Evolutionary conservation across 108 stramenopile species (phyloP).

Genomic region (Stephanodiscus triporus): DNA sequence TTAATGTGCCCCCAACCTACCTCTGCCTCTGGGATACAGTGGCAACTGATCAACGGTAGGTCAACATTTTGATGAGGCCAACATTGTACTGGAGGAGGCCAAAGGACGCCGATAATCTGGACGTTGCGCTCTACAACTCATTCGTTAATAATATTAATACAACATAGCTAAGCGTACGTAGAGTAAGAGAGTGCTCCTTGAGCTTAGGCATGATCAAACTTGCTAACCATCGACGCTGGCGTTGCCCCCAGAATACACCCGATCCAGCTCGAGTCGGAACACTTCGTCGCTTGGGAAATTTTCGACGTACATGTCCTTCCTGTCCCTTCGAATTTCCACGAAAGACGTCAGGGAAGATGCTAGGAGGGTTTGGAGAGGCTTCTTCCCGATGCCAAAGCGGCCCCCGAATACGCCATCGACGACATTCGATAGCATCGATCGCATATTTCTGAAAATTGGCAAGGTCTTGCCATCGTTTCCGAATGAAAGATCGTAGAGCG

Average conservation of each 20-base stretch:
- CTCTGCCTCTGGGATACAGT: not conserved
- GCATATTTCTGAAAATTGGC: conserved; percentile 39
- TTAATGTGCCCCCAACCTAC: no score
- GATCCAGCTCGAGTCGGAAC: conserved; percentile 25
- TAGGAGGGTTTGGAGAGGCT: conserved; percentile 65
- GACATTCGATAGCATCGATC: conserved; percentile 28
- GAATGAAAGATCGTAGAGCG: conserved; percentile 80
- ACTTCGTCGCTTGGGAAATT: conserved; percentile 54
- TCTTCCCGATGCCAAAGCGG: conserved; percentile 66
- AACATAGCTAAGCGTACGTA: no score
- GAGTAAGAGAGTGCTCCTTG: no score
- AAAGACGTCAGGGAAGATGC: conserved; percentile 63
- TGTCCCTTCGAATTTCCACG: conserved; percentile 57
- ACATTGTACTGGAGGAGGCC: conserved; percentile 7
- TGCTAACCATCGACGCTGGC: not conserved
- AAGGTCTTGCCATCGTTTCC: conserved; percentile 48
- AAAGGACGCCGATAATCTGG: conserved; percentile 38
- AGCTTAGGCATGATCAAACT: no score
- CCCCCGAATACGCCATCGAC: conserved; percentile 68
- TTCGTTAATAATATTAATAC: not conserved
- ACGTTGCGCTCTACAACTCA: conserved; percentile 3
- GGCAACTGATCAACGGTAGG: conserved; percentile 3
- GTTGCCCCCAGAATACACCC: conserved; percentile 11
- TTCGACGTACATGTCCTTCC: conserved; percentile 53
- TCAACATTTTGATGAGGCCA: no score